Conservation (phyloP, 2,329 filamentous ascomycete genomes). For the Neofusicoccum cordaticola region DNA sequence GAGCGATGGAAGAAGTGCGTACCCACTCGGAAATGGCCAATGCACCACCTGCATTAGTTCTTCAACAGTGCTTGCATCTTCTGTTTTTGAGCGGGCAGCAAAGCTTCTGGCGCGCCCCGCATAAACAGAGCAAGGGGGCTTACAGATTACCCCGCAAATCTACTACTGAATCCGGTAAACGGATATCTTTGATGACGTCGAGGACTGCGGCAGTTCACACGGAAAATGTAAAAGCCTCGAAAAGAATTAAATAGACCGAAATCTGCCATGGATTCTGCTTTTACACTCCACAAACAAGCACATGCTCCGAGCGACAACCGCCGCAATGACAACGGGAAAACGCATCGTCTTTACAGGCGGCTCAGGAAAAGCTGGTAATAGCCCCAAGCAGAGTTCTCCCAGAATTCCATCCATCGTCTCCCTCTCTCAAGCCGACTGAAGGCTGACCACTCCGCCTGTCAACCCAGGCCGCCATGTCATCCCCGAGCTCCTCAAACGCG, state of each 20-base stretch:
- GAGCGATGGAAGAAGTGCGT: no score
- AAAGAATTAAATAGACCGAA: not conserved
- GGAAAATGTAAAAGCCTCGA: not conserved
- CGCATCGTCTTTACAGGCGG: constrained; percentile 56
- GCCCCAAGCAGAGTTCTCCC: not conserved
- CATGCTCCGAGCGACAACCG: not conserved
- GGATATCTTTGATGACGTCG: not conserved
- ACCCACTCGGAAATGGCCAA: no score
- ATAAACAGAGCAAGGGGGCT: not conserved
- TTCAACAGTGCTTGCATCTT: no score
- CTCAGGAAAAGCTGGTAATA: constrained; percentile 44
- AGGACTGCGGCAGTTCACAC: not conserved
- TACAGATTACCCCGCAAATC: not conserved
- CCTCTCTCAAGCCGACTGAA: not conserved
- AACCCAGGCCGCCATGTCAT: constrained; percentile 51
- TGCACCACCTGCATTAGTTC: no score
- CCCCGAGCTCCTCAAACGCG: constrained; percentile 49
- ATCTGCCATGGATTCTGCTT: no score
- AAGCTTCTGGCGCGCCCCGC: not conserved
- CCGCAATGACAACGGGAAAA: constrained; percentile 25
- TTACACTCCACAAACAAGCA: not conserved
- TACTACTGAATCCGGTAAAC: not conserved
- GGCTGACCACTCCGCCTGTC: not conserved
- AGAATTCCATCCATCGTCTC: not conserved
- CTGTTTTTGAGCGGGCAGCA: no score